These are phyloP conservation scores for Raffaelea deltoideospora DNA, from an alignment of 2,329 filamentous ascomycete genomes.

Conservation along the genomic window DNA sequence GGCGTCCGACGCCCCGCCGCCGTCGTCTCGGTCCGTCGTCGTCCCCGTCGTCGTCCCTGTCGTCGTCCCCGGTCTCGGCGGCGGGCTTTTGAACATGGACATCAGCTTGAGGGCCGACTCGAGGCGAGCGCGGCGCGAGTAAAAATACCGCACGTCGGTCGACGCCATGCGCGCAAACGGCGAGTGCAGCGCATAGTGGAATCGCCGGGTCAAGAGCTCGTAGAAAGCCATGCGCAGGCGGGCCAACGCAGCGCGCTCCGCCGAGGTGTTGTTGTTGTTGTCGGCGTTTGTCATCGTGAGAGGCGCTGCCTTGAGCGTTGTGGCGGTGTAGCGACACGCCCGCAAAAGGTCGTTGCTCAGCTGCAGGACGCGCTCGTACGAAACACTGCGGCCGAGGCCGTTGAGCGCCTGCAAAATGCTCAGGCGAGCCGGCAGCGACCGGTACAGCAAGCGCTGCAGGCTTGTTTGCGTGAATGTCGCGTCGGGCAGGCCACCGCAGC, in stretches of 20 bases:
- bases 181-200: conserved; percentile 11
- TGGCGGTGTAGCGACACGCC: conserved; percentile 6
- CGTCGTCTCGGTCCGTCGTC: neutral
- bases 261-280: neutral
- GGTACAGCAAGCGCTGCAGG: conserved; percentile 13
- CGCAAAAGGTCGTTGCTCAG: conserved; percentile 9
- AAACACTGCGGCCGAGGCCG: conserved; percentile 5
- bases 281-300: neutral
- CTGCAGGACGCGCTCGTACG: conserved; percentile 10
- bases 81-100: conserved; percentile 1
- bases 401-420: conserved; percentile 8
- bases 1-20: no score
- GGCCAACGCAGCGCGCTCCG: conserved; percentile 3
- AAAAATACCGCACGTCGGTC: conserved; percentile 9
- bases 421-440: conserved; percentile 8
- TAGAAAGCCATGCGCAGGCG: conserved; percentile 7
- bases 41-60: neutral
- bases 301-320: conserved; percentile 2
- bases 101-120: conserved; percentile 8
- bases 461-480: conserved; percentile 7
- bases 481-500: conserved; percentile 3
- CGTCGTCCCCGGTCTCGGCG: neutral
- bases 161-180: conserved; percentile 9
- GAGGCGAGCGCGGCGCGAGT: conserved; percentile 9
- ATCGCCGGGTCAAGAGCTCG: conserved; percentile 10